These are phyloP conservation scores for Westerdykella ornata DNA, from an alignment of 2,329 filamentous ascomycete species.

Conservation along the genomic window DNA sequence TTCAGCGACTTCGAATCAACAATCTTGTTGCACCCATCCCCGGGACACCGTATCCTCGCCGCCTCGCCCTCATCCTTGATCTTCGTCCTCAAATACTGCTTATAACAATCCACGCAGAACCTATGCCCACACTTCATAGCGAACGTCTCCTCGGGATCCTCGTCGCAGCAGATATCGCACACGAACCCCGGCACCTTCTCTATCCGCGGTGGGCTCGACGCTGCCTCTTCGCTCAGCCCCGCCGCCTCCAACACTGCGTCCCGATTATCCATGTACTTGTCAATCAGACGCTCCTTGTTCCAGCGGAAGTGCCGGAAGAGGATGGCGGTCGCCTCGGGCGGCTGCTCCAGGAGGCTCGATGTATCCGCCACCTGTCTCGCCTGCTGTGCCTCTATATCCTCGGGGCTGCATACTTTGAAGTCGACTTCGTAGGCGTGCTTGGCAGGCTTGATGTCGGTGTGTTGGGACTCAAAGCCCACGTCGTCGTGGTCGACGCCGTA, in stretches of 20 bases:
- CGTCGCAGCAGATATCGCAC: constrained; percentile 95
- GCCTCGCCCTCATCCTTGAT: constrained; percentile 94
- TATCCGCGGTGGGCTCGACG: constrained; percentile 54
- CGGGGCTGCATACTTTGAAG: constrained; percentile 72
- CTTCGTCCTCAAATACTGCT: constrained; percentile 85
- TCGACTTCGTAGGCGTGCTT: constrained; percentile 75
- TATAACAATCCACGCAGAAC: constrained; percentile 88
- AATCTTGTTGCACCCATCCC: constrained; percentile 78
- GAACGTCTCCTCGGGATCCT: constrained; percentile 68
- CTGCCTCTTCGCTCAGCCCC: constrained; percentile 58
- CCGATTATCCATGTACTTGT: constrained; percentile 89
- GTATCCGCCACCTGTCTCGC: constrained; percentile 82
- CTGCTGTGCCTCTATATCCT: constrained; percentile 79
- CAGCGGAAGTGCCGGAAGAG: constrained; percentile 82
- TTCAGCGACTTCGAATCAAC: constrained; percentile 85
- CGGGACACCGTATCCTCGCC: constrained; percentile 86
- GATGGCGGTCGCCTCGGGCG: constrained; percentile 84
- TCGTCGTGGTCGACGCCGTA: constrained; percentile 52
- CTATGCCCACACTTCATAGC: constrained; percentile 92
- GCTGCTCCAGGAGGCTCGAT: constrained; percentile 81
- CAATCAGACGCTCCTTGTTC: constrained; percentile 93
- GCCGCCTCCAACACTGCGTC: constrained; percentile 75
- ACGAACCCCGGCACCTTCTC: constrained; percentile 68
- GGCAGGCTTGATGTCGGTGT: constrained; percentile 65
- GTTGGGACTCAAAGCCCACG: constrained; percentile 56